These are phyloP conservation scores for Alternaria sp. DNA, from an alignment of 2,329 filamentous ascomycete genomes.

Conservation along the genomic window DNA sequence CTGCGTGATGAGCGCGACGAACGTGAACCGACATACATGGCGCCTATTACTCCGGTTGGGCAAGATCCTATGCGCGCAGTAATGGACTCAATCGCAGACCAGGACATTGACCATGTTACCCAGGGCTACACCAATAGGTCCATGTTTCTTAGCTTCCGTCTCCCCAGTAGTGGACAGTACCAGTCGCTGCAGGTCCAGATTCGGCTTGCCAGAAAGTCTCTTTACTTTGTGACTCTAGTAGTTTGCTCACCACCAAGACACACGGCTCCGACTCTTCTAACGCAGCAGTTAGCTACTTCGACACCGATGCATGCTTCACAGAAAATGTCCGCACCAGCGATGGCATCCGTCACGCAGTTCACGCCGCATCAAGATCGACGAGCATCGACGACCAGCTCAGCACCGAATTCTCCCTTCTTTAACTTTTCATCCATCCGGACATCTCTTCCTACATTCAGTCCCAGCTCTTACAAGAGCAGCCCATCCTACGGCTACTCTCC, in stretches of 20 bases:
- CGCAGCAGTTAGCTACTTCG: conserved; percentile 47
- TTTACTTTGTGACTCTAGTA: conserved; percentile 58
- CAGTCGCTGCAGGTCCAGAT: conserved; percentile 49
- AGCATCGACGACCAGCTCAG: conserved; percentile 45
- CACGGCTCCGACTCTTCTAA: conserved; percentile 43
- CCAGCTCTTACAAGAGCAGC: conserved; percentile 47
- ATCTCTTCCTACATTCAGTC: conserved; percentile 47
- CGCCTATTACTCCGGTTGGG: conserved; percentile 57
- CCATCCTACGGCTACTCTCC: conserved; percentile 49
- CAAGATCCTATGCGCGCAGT: conserved; percentile 55
- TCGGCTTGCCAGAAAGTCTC: conserved; percentile 54
- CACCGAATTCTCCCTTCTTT: conserved; percentile 48
- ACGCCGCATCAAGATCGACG: conserved; percentile 41
- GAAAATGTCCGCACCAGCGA: conserved; percentile 41
- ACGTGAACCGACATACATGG: conserved; percentile 60
- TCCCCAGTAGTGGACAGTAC: conserved; percentile 41
- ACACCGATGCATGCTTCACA: conserved; percentile 41
- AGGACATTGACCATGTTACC: conserved; percentile 56
- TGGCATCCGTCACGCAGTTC: conserved; percentile 37
- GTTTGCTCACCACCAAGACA: conserved; percentile 40
- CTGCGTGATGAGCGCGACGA: conserved; percentile 58
- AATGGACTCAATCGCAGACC: conserved; percentile 52
- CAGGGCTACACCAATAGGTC: conserved; percentile 55
- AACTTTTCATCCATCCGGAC: conserved; percentile 47
- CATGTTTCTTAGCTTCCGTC: conserved; percentile 53